Evolutionary conservation across 805 yeast species (phyloP).

Genomic region (Saccharomycopsis fibuligera): DNA sequence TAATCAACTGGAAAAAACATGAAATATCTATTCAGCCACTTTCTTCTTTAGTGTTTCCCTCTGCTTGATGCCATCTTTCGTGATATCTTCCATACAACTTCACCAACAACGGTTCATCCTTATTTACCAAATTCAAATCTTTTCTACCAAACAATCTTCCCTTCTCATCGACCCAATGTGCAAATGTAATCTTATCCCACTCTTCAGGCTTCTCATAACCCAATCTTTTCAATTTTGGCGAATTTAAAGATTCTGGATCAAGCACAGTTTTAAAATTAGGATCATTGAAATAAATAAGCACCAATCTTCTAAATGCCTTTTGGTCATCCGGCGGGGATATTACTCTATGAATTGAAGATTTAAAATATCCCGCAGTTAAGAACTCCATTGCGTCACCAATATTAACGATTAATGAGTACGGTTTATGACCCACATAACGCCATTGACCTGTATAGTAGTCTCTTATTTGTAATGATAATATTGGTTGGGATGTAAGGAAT

Average conservation of each 20-base stretch:
- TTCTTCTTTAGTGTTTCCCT: background rate
- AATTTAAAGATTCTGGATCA: slow-evolving; percentile 29
- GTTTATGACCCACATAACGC: slow-evolving; percentile 36
- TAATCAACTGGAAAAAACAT: too few species aligned
- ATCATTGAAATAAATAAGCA: slow-evolving; percentile 30
- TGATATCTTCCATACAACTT: slow-evolving; percentile 17
- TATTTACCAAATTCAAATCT: slow-evolving; percentile 12
- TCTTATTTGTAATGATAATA: slow-evolving; percentile 34
- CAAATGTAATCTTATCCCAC: slow-evolving; percentile 30
- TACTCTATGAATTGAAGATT: slow-evolving; percentile 41
- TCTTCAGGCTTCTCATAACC: slow-evolving; percentile 27
- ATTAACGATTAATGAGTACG: slow-evolving; percentile 34
- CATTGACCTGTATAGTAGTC: slow-evolving; percentile 34
- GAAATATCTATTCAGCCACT: too few species aligned
- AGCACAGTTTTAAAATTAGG: slow-evolving; percentile 27
- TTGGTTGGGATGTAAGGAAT: slow-evolving; percentile 36
- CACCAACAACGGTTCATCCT: slow-evolving; percentile 12
- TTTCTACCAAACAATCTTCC: slow-evolving; percentile 25
- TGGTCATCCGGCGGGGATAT: slow-evolving; percentile 40
- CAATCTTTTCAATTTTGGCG: slow-evolving; percentile 26
- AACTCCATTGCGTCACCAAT: slow-evolving; percentile 38
- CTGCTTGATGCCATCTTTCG: slow-evolving; percentile 20
- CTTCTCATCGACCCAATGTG: slow-evolving; percentile 29
- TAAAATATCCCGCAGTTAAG: slow-evolving; percentile 40
- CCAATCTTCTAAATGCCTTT: slow-evolving; percentile 27